Percentiles rank a stretch among this genome's conserved stretches.
phyloP scores from a whole-genome alignment of 108 stramenopile genomes.

The Schizochytrium sp. region DNA sequence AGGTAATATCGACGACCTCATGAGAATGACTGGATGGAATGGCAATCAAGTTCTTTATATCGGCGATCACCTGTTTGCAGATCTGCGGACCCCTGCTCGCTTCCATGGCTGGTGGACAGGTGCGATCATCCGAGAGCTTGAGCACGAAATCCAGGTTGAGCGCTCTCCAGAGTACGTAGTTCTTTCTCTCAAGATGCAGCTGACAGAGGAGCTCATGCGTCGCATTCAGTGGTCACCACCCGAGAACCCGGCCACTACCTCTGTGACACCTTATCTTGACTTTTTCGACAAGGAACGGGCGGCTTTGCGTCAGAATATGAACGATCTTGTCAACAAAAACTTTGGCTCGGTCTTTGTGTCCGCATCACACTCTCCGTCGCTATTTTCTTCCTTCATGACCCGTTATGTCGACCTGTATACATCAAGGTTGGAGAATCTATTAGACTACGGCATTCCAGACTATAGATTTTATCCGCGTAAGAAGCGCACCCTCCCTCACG shows the following conservation, averaged over 20 bases:
- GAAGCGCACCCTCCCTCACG: slow-evolving; percentile 34
- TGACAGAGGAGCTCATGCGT: slow-evolving; percentile 64
- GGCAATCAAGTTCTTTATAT: slow-evolving; percentile 89
- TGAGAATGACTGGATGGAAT: slow-evolving; percentile 67
- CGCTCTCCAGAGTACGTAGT: slow-evolving; percentile 62
- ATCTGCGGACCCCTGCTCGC: slow-evolving; percentile 74
- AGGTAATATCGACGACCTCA: slow-evolving; percentile 68
- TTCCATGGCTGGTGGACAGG: slow-evolving; percentile 74
- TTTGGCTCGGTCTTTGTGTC: slow-evolving; percentile 71
- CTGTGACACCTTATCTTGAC: slow-evolving; percentile 63
- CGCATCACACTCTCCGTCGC: slow-evolving; percentile 66
- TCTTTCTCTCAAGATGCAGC: slow-evolving; percentile 55
- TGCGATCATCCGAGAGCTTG: slow-evolving; percentile 73
- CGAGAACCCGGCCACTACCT: background rate
- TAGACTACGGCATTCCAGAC: slow-evolving; percentile 65
- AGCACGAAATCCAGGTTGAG: slow-evolving; percentile 72
- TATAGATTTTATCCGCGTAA: slow-evolving; percentile 66
- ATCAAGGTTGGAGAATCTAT: slow-evolving; percentile 65
- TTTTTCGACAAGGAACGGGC: slow-evolving; percentile 60
- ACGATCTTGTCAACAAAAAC: slow-evolving; percentile 67
- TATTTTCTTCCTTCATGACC: slow-evolving; percentile 72
- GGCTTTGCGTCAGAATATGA: slow-evolving; percentile 61
- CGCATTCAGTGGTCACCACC: slow-evolving; percentile 60
- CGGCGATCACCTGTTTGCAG: slow-evolving; percentile 96
- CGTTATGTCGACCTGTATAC: slow-evolving; percentile 73